Evolutionary conservation across 495 filamentous ascomycete species (phyloP).

Genomic region (Cercophora sp.): DNA sequence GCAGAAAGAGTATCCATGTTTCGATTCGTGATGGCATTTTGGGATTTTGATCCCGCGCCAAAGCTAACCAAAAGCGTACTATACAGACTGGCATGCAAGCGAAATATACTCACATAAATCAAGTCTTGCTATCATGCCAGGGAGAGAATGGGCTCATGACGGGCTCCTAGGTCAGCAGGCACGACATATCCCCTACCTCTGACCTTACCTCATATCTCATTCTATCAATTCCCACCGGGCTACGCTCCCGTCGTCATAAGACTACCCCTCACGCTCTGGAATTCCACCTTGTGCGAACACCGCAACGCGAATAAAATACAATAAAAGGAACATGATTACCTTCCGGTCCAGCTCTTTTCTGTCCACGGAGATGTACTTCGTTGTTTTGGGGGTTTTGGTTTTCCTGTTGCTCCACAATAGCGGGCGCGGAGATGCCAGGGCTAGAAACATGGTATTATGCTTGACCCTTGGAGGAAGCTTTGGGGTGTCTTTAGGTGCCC

Average conservation of each 20-base stretch:
- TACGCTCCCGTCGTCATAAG: not conserved
- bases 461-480: not conserved
- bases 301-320: not conserved
- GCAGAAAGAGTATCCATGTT: not conserved
- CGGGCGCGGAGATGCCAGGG: no score
- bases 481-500: not conserved
- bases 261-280: not conserved
- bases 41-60: not conserved
- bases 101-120: no score
- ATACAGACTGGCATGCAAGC: no score
- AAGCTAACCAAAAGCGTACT: not conserved
- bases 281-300: not conserved
- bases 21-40: not conserved
- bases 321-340: not conserved
- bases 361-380: not conserved
- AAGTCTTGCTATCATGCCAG: not conserved
- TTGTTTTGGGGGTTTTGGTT: no score
- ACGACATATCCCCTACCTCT: conserved; percentile 56
- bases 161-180: conserved; percentile 32
- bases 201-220: conserved; percentile 53
- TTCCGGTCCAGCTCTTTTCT: not conserved
- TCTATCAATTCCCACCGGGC: not conserved
- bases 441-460: not conserved
- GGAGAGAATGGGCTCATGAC: not conserved
- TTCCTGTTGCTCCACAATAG: no score